Evolutionary conservation across 2,329 filamentous ascomycete genomes (phyloP).

Genomic region (Aspergillus aculeatinus): DNA sequence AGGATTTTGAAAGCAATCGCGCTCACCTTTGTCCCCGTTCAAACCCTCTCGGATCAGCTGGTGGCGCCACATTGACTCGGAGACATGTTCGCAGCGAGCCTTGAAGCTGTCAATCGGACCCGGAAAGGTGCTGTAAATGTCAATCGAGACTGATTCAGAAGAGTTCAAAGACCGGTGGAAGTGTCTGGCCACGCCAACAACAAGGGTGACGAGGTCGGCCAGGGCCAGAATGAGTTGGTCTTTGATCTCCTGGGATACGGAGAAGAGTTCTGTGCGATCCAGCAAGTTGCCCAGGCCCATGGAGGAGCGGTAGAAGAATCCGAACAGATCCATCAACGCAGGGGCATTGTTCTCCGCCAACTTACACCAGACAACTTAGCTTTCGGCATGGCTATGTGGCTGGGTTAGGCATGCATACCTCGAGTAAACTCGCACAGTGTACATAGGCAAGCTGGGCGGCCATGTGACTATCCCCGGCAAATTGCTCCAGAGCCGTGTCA

Average conservation of each 20-base stretch:
- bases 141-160: constrained; percentile 31
- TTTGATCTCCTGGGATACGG: constrained; percentile 48
- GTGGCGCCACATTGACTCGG: constrained; percentile 43
- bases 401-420: constrained; percentile 35
- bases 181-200: constrained; percentile 33
- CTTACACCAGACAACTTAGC: constrained; percentile 22
- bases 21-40: constrained; percentile 31
- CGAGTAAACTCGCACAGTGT: constrained; percentile 48
- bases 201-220: constrained; percentile 36
- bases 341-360: constrained; percentile 49
- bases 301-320: constrained; percentile 52
- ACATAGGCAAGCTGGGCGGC: constrained; percentile 52
- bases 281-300: constrained; percentile 44
- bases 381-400: rapidly evolving
- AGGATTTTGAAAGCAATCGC: neutral
- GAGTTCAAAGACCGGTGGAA: constrained; percentile 35
- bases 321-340: constrained; percentile 52
- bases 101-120: constrained; percentile 37
- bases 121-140: constrained; percentile 41
- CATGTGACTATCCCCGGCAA: constrained; percentile 37
- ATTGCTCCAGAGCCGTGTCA: constrained; percentile 34
- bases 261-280: constrained; percentile 48
- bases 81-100: constrained; percentile 34
- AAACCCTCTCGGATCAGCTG: constrained; percentile 35
- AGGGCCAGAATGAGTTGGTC: constrained; percentile 46